Evolutionary conservation across 208 protist species (phyloP).

Genomic region (Leishmania lainsoni): DNA sequence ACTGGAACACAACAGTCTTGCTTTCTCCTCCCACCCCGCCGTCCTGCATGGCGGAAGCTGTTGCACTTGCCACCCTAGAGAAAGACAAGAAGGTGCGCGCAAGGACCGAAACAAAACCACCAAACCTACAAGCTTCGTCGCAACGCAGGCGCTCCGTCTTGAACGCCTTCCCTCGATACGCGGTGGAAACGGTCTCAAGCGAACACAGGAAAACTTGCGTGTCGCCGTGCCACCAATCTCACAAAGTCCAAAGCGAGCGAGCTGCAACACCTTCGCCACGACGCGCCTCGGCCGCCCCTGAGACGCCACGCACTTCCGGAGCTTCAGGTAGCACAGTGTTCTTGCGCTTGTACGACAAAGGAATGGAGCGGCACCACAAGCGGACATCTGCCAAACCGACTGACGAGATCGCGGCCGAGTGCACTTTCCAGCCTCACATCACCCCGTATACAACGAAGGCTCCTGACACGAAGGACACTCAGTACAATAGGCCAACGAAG

Average conservation of each 20-base stretch:
- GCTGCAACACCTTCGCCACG: neutral
- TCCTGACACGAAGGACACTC: neutral
- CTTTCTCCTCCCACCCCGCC: constrained; percentile 5
- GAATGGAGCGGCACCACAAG: constrained; percentile 29
- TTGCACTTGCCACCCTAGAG: neutral
- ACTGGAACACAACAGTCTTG: constrained; percentile 10
- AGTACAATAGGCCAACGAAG: constrained; percentile 61
- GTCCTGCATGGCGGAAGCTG: neutral
- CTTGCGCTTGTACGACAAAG: constrained; percentile 32
- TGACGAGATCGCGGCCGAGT: constrained; percentile 2
- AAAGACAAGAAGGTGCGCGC: too few species aligned
- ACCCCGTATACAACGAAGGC: constrained; percentile 5
- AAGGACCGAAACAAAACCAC: neutral
- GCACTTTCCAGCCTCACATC: constrained; percentile 22
- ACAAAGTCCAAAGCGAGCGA: neutral
- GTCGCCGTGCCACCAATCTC: neutral
- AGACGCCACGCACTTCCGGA: neutral
- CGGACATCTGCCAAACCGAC: neutral
- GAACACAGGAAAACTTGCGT: constrained; percentile 10
- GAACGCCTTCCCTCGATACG: constrained; percentile 16
- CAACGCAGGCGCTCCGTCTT: neutral
- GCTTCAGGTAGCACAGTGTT: constrained; percentile 9
- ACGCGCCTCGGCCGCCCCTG: neutral
- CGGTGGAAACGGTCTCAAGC: constrained; percentile 31
- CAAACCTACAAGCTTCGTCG: neutral